Evolutionary conservation across 2,329 filamentous ascomycete species (phyloP), one percentile per base, ranked within the genome.

Genomic region (Exophiala alcalophila): DNA sequence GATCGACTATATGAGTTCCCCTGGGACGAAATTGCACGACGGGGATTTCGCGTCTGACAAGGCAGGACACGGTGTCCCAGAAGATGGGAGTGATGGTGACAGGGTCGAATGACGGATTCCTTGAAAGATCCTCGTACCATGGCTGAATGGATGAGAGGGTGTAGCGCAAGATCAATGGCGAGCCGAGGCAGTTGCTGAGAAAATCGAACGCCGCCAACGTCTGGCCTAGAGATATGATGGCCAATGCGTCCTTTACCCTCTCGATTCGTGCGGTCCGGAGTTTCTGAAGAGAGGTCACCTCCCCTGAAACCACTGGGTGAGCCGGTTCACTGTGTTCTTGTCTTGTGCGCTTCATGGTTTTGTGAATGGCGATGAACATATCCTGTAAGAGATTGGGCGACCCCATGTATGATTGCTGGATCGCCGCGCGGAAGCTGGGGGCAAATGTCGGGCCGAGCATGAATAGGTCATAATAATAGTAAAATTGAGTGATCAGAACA

Each of bases 51-150:
- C 62, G 57, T 31, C 55, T 54, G 5, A 59, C 44, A 21, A 64
- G 29, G 30, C 57, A 62, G 21, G 59, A 57, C 11, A 60, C 49
- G 4, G 59, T 64, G 40, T 64, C 61, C 31, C 61, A 47, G 18
- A 64, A 47, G 26, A 63, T 51, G 6, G 60, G 58, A 0, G 57
- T 44, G 44, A 62, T 54, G 24, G 52, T 54, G 10, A 63, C 47
- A 4, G 52, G 54, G 37, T 64, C 57, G 41, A 62, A 50, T n/a
- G 52, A 40, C 1, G 60, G 52, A n/a, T 41, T 34, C 25, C 51
- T 43, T 3, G 58, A 39, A 26, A 63, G 43, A 12, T 47, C 35
- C 1, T 50, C 52, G 27, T 60, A 53, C 60, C 60, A 63, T 24
- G 51, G 44, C 21, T 58, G 53, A n/a, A 54, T 48, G 9, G 53